These are phyloP conservation scores for Russula olivacea DNA, from an alignment of 768 basidiomycete species.

Conservation along the genomic window DNA sequence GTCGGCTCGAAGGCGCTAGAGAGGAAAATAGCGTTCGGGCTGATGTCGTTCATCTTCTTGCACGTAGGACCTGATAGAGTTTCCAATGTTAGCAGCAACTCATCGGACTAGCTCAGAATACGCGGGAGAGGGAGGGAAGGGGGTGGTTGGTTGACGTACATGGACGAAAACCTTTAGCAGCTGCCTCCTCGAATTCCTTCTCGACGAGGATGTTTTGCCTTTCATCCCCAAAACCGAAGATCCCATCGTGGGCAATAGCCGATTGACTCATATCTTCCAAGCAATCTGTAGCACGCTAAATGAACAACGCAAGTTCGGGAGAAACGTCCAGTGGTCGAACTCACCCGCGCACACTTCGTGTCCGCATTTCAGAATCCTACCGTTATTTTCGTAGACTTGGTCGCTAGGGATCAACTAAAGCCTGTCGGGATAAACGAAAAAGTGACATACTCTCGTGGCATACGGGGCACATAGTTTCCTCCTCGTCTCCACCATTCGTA, in stretches of 20 bases:
- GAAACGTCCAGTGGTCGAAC: slow-evolving; percentile 18
- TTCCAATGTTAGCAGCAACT: background rate
- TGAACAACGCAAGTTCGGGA: background rate
- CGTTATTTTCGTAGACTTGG: slow-evolving; percentile 45
- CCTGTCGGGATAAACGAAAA: background rate
- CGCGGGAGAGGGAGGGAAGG: background rate
- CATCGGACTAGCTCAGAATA: background rate
- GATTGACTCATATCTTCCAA: slow-evolving; percentile 47
- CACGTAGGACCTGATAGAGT: slow-evolving; percentile 53
- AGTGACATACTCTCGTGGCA: slow-evolving; percentile 54
- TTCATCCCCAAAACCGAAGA: slow-evolving; percentile 54
- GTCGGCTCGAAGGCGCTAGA: slow-evolving; percentile 65
- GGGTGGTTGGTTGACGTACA: slow-evolving; percentile 37
- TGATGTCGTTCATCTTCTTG: slow-evolving; percentile 55
- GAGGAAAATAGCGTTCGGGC: slow-evolving; percentile 48
- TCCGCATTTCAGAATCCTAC: slow-evolving; percentile 56
- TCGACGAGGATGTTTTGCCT: slow-evolving; percentile 49
- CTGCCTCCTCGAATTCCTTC: slow-evolving; percentile 51
- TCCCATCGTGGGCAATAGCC: slow-evolving; percentile 49
- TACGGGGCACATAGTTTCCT: slow-evolving; percentile 50
- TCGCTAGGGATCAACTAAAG: slow-evolving; percentile 23
- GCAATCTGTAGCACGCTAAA: slow-evolving; percentile 40
- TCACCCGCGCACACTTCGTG: slow-evolving; percentile 61
- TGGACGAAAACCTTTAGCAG: slow-evolving; percentile 52
- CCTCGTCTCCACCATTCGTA: slow-evolving; percentile 45